phyloP scores from a whole-genome alignment of 148 eudicot species.

The Chenopodium album region DNA sequence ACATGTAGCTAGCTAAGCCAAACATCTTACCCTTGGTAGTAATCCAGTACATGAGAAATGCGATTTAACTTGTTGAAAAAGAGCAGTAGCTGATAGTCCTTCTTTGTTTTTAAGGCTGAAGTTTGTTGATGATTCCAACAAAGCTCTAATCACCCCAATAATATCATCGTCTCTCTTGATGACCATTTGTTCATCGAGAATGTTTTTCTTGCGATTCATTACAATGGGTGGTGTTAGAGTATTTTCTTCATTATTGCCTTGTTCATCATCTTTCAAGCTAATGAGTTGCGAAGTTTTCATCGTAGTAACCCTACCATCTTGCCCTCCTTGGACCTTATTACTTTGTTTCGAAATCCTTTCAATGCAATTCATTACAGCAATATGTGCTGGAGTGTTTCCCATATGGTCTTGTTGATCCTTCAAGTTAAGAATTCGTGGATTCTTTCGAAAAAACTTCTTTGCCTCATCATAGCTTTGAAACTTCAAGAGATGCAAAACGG shows the following conservation, averaged over 20 bases:
- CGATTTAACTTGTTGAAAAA: slow-evolving; percentile 1
- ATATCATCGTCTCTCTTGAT: background rate
- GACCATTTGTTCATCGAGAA: background rate
- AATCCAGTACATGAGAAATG: background rate
- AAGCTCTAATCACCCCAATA: slow-evolving; percentile 8
- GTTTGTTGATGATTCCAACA: slow-evolving; percentile 10
- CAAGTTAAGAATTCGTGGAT: background rate
- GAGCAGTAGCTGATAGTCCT: slow-evolving; percentile 15
- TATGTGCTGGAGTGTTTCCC: slow-evolving; percentile 20
- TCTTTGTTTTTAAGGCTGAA: slow-evolving; percentile 10
- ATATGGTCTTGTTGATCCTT: slow-evolving; percentile 14
- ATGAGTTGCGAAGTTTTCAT: too few species aligned
- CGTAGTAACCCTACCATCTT: background rate
- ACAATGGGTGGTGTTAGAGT: too few species aligned
- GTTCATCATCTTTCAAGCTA: background rate
- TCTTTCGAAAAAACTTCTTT: background rate
- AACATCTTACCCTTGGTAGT: background rate
- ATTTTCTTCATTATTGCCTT: too few species aligned
- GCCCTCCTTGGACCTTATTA: background rate
- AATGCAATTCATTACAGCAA: slow-evolving; percentile 1
- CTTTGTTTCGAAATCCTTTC: background rate
- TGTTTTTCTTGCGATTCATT: too few species aligned
- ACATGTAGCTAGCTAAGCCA: background rate
- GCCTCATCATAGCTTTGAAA: slow-evolving; percentile 8
- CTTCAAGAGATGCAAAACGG: slow-evolving; percentile 6